Conservation (phyloP, 192 early-diverging fungal species). For the Coemansia brasiliensis region DNA sequence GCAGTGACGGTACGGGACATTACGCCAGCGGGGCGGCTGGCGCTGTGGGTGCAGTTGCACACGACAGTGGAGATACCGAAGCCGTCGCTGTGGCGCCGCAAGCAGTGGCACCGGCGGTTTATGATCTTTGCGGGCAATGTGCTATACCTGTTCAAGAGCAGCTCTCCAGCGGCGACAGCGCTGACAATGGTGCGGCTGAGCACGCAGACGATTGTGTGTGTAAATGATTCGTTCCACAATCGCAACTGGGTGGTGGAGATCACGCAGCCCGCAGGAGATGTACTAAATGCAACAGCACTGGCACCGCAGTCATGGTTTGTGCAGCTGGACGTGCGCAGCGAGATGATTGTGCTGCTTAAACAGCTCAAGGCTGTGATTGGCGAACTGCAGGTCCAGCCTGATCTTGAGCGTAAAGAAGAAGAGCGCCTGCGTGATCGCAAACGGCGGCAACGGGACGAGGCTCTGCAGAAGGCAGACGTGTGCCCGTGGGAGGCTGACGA, state of each 20-base stretch:
- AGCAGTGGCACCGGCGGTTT: slow-evolving; percentile 54
- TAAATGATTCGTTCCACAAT: slow-evolving; percentile 50
- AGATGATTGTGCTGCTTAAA: slow-evolving; percentile 53
- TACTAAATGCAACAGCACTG: not conserved
- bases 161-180: slow-evolving; percentile 40
- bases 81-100: slow-evolving; percentile 42
- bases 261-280: slow-evolving; percentile 15
- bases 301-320: slow-evolving; percentile 47
- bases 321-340: slow-evolving; percentile 46
- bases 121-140: slow-evolving; percentile 51
- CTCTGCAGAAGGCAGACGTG: slow-evolving; percentile 38
- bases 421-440: slow-evolving; percentile 44
- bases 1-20: slow-evolving; percentile 44
- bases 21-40: slow-evolving; percentile 48
- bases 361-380: slow-evolving; percentile 43
- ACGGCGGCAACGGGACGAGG: slow-evolving; percentile 40
- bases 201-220: slow-evolving; percentile 39
- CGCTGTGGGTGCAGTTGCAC: slow-evolving; percentile 48
- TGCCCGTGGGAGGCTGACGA: slow-evolving; percentile 55
- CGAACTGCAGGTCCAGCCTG: slow-evolving; percentile 51
- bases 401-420: slow-evolving; percentile 42
- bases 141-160: slow-evolving; percentile 52
- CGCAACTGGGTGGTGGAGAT: slow-evolving; percentile 55
- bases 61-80: slow-evolving; percentile 19
- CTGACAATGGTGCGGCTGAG: slow-evolving; percentile 28